Percentiles rank a stretch among this genome's conserved stretches.
These are phyloP conservation scores for Phoma herbarum DNA, from an alignment of 2,329 filamentous ascomycete species.

Conservation along the genomic window DNA sequence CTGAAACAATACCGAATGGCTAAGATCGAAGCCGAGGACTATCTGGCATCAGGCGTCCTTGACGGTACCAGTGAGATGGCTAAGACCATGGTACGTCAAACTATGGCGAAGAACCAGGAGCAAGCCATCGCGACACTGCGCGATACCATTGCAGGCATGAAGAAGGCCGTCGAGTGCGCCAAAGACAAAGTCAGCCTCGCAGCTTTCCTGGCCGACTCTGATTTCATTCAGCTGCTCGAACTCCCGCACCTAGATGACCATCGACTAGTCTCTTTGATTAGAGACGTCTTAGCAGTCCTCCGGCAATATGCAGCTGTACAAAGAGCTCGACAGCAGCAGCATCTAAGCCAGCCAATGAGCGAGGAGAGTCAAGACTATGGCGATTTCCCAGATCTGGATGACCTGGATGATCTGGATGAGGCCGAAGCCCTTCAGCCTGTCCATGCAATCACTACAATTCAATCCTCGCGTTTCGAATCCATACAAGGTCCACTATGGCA, in stretches of 20 bases:
- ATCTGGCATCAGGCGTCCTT: conserved; percentile 52
- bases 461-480: conserved; percentile 45
- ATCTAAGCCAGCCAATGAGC: conserved; percentile 49
- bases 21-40: conserved; percentile 66
- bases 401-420: conserved; percentile 56
- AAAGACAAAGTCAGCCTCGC: conserved; percentile 53
- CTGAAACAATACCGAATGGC: conserved; percentile 64
- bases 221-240: conserved; percentile 58
- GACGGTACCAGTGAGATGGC: conserved; percentile 53
- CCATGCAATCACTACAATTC: conserved; percentile 1
- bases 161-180: conserved; percentile 57
- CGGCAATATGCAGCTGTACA: conserved; percentile 49
- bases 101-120: conserved; percentile 65
- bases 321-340: conserved; percentile 25
- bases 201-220: conserved; percentile 55
- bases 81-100: conserved; percentile 59
- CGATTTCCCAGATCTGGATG: conserved; percentile 64
- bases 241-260: conserved; percentile 61
- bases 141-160: conserved; percentile 62
- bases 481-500: conserved; percentile 61
- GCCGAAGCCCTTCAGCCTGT: conserved; percentile 25
- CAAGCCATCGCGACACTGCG: conserved; percentile 64
- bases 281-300: conserved; percentile 60
- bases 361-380: conserved; percentile 73
- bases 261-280: conserved; percentile 57